Conservation (phyloP, 345 rosid genomes). For the Gossypium stocksii region DNA sequence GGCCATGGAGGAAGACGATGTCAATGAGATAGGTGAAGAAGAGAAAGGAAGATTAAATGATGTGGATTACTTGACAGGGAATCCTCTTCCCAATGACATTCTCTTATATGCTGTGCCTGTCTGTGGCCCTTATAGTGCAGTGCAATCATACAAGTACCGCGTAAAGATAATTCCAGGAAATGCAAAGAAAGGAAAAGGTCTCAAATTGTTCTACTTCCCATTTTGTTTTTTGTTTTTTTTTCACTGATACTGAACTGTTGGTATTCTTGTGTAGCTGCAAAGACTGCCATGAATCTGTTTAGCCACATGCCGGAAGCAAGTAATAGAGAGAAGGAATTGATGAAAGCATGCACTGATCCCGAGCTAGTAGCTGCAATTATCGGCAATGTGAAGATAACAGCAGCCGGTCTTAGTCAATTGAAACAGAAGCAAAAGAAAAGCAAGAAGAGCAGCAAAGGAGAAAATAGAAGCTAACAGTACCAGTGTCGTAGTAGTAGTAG, state of each 20-base stretch:
- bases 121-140: constrained; percentile 86
- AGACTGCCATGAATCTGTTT: constrained; percentile 86
- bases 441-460: constrained; percentile 42
- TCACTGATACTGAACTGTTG: neutral
- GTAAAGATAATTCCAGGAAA: constrained; percentile 89
- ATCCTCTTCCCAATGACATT: constrained; percentile 67
- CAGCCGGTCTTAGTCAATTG: constrained; percentile 89
- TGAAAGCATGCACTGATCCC: constrained; percentile 93
- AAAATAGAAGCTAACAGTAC: neutral
- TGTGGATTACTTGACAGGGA: constrained; percentile 85
- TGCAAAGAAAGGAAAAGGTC: constrained; percentile 95
- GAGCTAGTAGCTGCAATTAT: constrained; percentile 90
- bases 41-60: constrained; percentile 85
- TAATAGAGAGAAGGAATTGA: constrained; percentile 84
- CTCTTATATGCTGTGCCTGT: constrained; percentile 84
- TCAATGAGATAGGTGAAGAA: constrained; percentile 83
- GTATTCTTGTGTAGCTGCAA: constrained; percentile 50
- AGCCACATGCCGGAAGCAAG: constrained; percentile 81
- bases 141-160: constrained; percentile 84
- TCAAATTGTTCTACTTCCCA: neutral
- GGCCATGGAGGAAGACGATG: constrained; percentile 90
- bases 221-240: neutral
- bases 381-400: constrained; percentile 81
- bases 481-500: neutral
- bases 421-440: constrained; percentile 96